These are phyloP conservation scores for Wickerhamiella bombiphila DNA, from an alignment of 805 yeast genomes.

Conservation along the genomic window DNA sequence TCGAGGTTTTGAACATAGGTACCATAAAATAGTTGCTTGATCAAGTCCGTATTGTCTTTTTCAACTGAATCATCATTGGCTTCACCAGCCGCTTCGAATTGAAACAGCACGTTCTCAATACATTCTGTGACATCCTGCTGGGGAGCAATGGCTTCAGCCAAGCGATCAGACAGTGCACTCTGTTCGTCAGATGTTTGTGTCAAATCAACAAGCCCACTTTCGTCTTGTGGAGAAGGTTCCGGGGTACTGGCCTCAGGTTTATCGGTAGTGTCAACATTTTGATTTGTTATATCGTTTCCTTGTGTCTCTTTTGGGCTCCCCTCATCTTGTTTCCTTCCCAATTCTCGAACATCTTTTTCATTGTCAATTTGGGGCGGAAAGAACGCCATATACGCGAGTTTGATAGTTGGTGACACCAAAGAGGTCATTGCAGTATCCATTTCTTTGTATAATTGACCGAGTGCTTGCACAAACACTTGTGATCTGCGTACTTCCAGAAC, in stretches of 20 bases:
- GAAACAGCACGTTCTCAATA: slow-evolving; percentile 83
- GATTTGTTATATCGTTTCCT: background rate
- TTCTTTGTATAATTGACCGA: slow-evolving; percentile 52
- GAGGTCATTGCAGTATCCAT: slow-evolving; percentile 49
- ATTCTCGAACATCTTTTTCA: slow-evolving; percentile 9
- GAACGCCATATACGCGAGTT: slow-evolving; percentile 77
- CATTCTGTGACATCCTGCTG: slow-evolving; percentile 98
- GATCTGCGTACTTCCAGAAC: slow-evolving; percentile 67
- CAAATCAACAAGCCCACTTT: background rate
- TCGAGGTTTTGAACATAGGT: slow-evolving; percentile 61
- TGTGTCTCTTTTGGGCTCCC: background rate
- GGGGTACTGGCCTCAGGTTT: background rate
- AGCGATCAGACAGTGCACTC: slow-evolving; percentile 4
- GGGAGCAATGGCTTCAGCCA: slow-evolving; percentile 24
- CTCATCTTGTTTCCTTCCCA: background rate
- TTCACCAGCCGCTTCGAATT: slow-evolving; percentile 72
- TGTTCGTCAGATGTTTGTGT: background rate
- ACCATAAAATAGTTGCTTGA: slow-evolving; percentile 74
- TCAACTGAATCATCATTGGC: slow-evolving; percentile 39
- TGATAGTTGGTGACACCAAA: slow-evolving; percentile 67
- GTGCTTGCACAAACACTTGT: slow-evolving; percentile 60
- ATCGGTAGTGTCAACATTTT: background rate
- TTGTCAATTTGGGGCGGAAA: slow-evolving; percentile 24
- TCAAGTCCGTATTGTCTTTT: slow-evolving; percentile 73
- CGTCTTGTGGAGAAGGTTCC: background rate